phyloP scores from a whole-genome alignment of 2,329 filamentous ascomycete genomes.

The Aspergillus aculeatinus region DNA sequence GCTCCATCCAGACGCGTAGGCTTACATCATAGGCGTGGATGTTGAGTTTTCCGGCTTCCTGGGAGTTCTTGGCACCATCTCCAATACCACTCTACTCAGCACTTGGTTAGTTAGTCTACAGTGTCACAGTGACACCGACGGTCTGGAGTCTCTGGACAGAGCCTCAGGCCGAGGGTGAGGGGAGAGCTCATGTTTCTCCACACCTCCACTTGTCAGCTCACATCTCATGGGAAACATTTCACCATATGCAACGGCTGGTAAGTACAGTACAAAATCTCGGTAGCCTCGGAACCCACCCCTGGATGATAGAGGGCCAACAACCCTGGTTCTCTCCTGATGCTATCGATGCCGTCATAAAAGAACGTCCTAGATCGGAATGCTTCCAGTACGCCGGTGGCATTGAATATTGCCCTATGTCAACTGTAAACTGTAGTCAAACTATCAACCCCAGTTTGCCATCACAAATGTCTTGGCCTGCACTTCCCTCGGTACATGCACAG shows the following conservation, averaged over 20 bases:
- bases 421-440: neutral
- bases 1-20: slow-evolving; percentile 6
- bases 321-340: neutral
- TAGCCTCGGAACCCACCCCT: neutral
- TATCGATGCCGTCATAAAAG: neutral
- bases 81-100: neutral
- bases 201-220: slow-evolving; percentile 20
- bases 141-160: neutral
- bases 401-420: neutral
- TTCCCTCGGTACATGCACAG: neutral
- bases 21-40: slow-evolving; percentile 12
- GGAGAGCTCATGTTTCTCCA: slow-evolving; percentile 16
- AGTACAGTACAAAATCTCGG: neutral
- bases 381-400: neutral
- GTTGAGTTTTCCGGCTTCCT: neutral
- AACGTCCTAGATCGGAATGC: neutral
- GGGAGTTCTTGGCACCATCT: neutral
- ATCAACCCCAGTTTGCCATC: neutral
- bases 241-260: neutral
- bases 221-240: neutral
- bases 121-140: too few relatives aligned
- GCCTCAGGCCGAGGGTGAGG: neutral
- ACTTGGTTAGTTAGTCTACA: too few relatives aligned
- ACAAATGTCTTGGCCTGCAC: neutral
- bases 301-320: neutral